phyloP scores from a whole-genome alignment of 1,284 basidiomycete species.

The Pyrrhoderma noxium region DNA sequence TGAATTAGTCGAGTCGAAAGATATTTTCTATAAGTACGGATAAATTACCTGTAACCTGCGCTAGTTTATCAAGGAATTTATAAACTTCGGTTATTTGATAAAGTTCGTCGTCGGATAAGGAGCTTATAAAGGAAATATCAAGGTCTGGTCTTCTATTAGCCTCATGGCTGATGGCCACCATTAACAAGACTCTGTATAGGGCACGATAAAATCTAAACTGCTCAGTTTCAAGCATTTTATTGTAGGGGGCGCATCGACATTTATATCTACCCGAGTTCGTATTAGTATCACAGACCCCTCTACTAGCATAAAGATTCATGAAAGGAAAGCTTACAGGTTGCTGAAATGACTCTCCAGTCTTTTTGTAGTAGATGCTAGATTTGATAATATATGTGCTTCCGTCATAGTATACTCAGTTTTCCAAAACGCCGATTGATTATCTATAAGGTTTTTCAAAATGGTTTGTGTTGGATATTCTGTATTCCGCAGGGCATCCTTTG shows the following conservation, averaged over 20 bases:
- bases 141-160: no score
- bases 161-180: not conserved
- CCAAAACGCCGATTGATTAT: constrained; percentile 9
- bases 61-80: no score
- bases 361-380: constrained; percentile 1
- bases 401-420: not conserved
- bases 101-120: no score
- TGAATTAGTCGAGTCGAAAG: no score
- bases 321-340: constrained; percentile 2
- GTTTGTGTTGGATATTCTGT: not conserved
- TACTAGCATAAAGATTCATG: not conserved
- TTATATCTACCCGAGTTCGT: not conserved
- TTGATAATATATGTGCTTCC: constrained; percentile 7
- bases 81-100: no score
- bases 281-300: not conserved
- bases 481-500: not conserved
- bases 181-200: constrained; percentile 9
- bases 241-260: constrained; percentile 7
- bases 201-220: constrained; percentile 9
- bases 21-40: no score
- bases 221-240: constrained; percentile 8
- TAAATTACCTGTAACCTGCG: no score
- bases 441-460: constrained; percentile 3
- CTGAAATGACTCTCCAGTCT: constrained; percentile 12
- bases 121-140: no score